Evolutionary conservation across 2,329 filamentous ascomycete species (phyloP), one percentile per base, ranked within the genome.

Genomic region (Plenodomus biglobosus): DNA sequence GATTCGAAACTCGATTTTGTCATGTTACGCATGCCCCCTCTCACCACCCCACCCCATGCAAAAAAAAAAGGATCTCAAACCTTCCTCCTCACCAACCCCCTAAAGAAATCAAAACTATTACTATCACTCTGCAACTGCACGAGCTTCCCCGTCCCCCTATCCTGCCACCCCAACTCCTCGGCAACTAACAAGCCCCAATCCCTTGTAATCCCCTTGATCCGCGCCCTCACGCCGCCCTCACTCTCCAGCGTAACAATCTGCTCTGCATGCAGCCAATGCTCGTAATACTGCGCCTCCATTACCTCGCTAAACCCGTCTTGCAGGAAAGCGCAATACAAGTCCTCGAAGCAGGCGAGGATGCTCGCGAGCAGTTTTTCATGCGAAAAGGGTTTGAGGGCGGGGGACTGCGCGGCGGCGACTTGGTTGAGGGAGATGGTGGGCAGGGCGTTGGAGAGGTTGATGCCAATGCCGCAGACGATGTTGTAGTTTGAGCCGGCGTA

Each of bases 61-160:
- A n/a, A n/a, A n/a, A n/a, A n/a, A n/a, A n/a, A n/a, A n/a, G n/a
- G n/a, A 17, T 39, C 18, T 46, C 50, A 91, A 1, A 85, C 72
- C 78, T 95, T 97, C 64, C 86, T 82, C 76, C 84, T 90, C 17
- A 99, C 76, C 62, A 99, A 67, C 0, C 94, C 94, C 66, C 83
- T 89, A 75, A 96, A 95, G 71, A 96, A 99, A 73, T 99, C 94
- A 76, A 99, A 99, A 71, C 92, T 96, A 66, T 99, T 99, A 69
- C 92, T 90, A 71, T 99, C 94, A 70, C 91, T 96, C 77, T 96
- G 92, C 73, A 99, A 73, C 61, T 87, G 84, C 82, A 88, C 92
- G 41, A 87, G 77, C 72, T 82, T 88, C 0, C 92, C 92, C 0
- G 89, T 96, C 2, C 80, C 76, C 44, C 85, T 78, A 54, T 90